These are phyloP conservation scores for Acacia acuminata DNA, from an alignment of 306 rosid species.

Conservation along the genomic window DNA sequence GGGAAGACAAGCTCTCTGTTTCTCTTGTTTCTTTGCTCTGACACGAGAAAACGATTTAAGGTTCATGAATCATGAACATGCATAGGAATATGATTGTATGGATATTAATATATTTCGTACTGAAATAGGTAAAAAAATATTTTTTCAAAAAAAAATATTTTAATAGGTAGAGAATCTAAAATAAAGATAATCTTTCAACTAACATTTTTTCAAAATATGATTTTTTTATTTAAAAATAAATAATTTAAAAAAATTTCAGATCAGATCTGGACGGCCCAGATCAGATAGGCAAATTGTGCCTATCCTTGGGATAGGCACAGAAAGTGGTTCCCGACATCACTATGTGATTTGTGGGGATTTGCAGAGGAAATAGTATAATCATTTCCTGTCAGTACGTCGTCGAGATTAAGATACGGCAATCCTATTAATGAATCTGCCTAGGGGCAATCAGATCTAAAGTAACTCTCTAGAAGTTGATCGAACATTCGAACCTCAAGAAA, in stretches of 20 bases:
- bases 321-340: no score
- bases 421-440: conserved; percentile 7
- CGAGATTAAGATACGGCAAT: conserved; percentile 31
- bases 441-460: conserved; percentile 30
- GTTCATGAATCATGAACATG: neutral
- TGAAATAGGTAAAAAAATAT: neutral
- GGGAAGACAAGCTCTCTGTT: conserved; percentile 22
- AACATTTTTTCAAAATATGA: no score
- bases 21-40: conserved; percentile 26
- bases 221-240: no score
- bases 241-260: no score
- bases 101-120: neutral
- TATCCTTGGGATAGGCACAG: no score
- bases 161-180: no score
- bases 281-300: no score
- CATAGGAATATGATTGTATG: neutral
- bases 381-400: conserved; percentile 19
- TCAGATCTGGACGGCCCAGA: no score
- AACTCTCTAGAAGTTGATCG: conserved; percentile 31
- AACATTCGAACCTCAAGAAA: conserved; percentile 2
- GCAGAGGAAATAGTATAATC: conserved; percentile 36
- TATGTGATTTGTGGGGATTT: neutral
- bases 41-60: neutral
- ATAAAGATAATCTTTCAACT: no score
- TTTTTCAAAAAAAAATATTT: no score